phyloP scores from a whole-genome alignment of 768 basidiomycete species.

The Termitomyces sp. region DNA sequence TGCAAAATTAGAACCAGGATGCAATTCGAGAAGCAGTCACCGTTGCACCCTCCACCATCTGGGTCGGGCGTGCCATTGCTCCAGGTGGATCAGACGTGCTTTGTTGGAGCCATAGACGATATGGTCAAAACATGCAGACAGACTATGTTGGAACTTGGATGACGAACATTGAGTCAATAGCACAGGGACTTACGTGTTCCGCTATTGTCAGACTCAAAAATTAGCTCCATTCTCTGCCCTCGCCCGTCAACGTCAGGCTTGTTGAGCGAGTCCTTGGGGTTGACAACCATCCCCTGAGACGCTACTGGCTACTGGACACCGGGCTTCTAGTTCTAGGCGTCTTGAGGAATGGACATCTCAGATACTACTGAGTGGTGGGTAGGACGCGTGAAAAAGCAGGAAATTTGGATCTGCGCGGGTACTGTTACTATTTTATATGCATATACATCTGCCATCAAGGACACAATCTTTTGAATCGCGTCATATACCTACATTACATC shows the following conservation, averaged over 20 bases:
- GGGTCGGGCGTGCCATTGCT: constrained; percentile 29
- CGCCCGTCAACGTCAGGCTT: no score
- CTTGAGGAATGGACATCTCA: not conserved
- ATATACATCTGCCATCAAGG: no score
- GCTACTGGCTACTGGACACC: no score
- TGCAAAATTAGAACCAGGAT: constrained; percentile 21
- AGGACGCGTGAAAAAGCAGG: not conserved
- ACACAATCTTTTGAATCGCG: not conserved
- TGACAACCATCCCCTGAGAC: no score
- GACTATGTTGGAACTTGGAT: not conserved
- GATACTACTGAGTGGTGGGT: not conserved
- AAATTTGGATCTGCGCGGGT: not conserved
- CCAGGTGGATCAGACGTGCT: constrained; percentile 27
- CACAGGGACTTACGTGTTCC: constrained; percentile 17
- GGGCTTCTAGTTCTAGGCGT: no score
- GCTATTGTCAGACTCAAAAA: constrained; percentile 11
- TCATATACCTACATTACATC: no score
- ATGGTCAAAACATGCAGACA: constrained; percentile 30
- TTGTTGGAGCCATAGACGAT: constrained; percentile 32
- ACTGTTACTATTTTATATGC: not conserved
- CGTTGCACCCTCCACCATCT: constrained; percentile 23
- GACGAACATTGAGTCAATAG: not conserved
- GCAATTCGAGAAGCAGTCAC: constrained; percentile 25
- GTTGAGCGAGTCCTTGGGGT: no score
- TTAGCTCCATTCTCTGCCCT: no score